A percentile compares a stretch with the other conserved stretches of the same genome.
phyloP scores from a whole-genome alignment of 2,329 filamentous ascomycete genomes.

The Mycogone perniciosa region DNA sequence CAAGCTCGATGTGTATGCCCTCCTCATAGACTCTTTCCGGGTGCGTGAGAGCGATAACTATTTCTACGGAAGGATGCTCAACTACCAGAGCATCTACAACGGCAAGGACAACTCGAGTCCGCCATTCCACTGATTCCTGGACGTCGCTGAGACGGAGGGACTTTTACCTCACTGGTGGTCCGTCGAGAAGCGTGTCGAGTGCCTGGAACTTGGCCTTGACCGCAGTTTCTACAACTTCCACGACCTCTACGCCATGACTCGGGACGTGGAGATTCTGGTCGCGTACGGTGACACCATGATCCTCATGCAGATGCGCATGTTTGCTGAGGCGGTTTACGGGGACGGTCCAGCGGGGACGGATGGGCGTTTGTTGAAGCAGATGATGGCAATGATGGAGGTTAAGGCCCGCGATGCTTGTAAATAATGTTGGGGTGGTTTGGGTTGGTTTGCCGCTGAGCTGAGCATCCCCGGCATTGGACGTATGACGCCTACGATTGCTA shows the following conservation, averaged over 20 bases:
- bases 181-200: conserved; percentile 4
- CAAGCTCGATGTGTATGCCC: conserved; percentile 2
- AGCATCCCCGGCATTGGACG: too few species aligned
- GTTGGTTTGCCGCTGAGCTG: too few species aligned
- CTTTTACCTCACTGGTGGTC: conserved; percentile 6
- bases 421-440: too few species aligned
- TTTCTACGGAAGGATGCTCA: background rate
- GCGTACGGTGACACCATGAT: conserved; percentile 4
- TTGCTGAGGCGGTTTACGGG: conserved; percentile 2
- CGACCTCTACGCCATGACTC: conserved; percentile 4
- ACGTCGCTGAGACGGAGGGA: background rate
- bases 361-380: background rate
- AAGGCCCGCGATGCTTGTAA: background rate
- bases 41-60: conserved; percentile 2
- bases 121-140: background rate
- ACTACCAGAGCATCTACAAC: conserved; percentile 3
- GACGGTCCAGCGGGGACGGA: background rate
- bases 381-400: conserved; percentile 6
- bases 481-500: too few species aligned
- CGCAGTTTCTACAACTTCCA: conserved; percentile 2
- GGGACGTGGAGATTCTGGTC: conserved; percentile 4
- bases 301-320: conserved; percentile 5
- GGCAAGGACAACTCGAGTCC: background rate
- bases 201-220: conserved; percentile 1
- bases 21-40: conserved; percentile 7